These are phyloP conservation scores for Penicillium salamii DNA, from an alignment of 495 filamentous ascomycete genomes.

Conservation along the genomic window DNA sequence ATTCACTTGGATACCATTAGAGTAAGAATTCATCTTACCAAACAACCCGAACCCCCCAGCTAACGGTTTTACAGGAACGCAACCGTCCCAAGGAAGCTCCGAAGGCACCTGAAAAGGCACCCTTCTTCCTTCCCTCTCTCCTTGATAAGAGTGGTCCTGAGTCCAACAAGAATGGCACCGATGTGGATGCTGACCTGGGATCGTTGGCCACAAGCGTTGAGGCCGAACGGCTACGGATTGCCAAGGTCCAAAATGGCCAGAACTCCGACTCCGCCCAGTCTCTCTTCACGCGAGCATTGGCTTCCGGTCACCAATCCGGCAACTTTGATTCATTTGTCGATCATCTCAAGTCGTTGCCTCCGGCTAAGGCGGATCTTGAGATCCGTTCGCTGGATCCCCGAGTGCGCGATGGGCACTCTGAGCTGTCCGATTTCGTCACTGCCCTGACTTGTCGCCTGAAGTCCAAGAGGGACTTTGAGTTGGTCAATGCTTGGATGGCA, in stretches of 20 bases:
- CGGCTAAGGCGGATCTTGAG: conserved; percentile 80
- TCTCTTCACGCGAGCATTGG: conserved; percentile 58
- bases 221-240: conserved; percentile 52
- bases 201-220: conserved; percentile 32
- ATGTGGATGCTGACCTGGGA: conserved; percentile 35
- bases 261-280: conserved; percentile 31
- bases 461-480: conserved; percentile 76
- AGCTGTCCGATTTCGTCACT: conserved; percentile 66
- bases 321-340: conserved; percentile 58
- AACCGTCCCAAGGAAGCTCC: conserved; percentile 93
- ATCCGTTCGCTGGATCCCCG: conserved; percentile 70
- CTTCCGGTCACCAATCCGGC: conserved; percentile 35
- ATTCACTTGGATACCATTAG: conserved; percentile 87
- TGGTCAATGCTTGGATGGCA: conserved; percentile 94
- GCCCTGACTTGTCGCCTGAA: conserved; percentile 69
- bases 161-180: conserved; percentile 14
- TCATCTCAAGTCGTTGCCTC: conserved; percentile 74
- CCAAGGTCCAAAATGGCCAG: conserved; percentile 38
- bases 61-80: conserved; percentile 51
- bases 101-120: conserved; percentile 88
- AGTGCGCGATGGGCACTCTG: conserved; percentile 42
- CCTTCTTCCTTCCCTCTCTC: conserved; percentile 88
- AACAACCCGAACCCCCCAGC: not conserved
- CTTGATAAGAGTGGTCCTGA: conserved; percentile 33
- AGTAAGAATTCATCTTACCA: conserved; percentile 27